Evolutionary conservation across 495 filamentous ascomycete species (phyloP).

Genomic region (Amniculicola lignicola): DNA sequence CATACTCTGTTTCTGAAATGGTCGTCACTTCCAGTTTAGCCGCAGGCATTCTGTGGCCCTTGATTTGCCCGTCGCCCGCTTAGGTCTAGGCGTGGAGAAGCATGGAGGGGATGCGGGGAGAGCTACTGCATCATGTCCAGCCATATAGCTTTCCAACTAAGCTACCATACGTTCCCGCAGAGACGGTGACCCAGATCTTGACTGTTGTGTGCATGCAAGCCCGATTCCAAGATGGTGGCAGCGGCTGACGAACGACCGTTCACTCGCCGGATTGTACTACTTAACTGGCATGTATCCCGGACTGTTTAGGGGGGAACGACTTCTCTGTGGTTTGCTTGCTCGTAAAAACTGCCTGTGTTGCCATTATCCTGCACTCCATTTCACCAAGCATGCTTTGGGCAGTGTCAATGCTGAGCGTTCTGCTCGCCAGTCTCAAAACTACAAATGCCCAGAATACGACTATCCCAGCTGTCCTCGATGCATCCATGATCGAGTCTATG

Average conservation of each 20-base stretch:
- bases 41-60: no score
- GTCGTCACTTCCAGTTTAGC: no score
- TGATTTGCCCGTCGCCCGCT: no score
- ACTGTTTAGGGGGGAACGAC: neutral
- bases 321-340: neutral
- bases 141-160: no score
- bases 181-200: no score
- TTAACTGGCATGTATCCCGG: neutral
- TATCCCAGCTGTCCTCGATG: constrained; percentile 12
- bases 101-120: no score
- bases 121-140: no score
- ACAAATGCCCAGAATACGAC: constrained; percentile 13
- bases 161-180: no score
- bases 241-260: neutral
- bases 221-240: neutral
- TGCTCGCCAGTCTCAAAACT: constrained; percentile 5
- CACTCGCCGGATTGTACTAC: neutral
- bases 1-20: no score
- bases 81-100: no score
- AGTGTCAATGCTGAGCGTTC: constrained; percentile 5
- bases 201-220: no score
- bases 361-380: neutral
- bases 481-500: constrained; percentile 29
- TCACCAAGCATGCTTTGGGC: constrained; percentile 4
- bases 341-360: neutral